Percentiles rank a stretch among this genome's conserved stretches.
Evolutionary conservation across 2,329 filamentous ascomycete species (phyloP).

Genomic region (Knoxdaviesia capensis): DNA sequence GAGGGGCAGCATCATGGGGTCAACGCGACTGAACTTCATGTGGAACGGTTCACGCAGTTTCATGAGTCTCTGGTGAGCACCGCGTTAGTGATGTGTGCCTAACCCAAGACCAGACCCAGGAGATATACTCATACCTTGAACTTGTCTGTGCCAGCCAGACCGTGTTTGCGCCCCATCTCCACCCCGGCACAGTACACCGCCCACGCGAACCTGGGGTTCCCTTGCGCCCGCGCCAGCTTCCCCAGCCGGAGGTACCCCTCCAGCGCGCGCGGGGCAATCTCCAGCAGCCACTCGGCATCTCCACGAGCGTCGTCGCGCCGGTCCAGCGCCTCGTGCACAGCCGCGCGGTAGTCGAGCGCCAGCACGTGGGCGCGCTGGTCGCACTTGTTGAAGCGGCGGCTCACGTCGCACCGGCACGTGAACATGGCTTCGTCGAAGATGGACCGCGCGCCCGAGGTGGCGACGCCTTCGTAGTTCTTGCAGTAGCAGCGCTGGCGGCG

Average conservation of each 20-base stretch:
- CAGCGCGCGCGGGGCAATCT: constrained; percentile 18
- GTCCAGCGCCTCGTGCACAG: constrained; percentile 17
- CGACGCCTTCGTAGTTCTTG: constrained; percentile 18
- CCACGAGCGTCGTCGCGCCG: constrained; percentile 16
- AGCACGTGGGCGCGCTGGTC: constrained; percentile 16
- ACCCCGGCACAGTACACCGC: constrained; percentile 18
- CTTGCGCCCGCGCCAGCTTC: constrained; percentile 17
- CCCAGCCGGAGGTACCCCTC: constrained; percentile 23
- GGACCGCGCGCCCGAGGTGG: constrained; percentile 3
- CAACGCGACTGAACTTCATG: not conserved
- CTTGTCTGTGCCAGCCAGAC: constrained; percentile 11
- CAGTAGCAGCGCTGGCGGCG: constrained; percentile 17
- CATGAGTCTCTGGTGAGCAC: constrained; percentile 4
- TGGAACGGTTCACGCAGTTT: constrained; percentile 1
- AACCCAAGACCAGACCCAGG: not conserved
- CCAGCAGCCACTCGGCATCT: constrained; percentile 22
- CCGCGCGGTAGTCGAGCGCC: constrained; percentile 20
- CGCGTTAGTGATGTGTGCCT: not conserved
- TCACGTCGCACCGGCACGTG: constrained; percentile 16
- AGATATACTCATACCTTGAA: constrained; percentile 11
- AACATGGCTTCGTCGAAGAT: constrained; percentile 22
- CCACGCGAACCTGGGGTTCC: constrained; percentile 18
- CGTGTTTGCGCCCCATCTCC: constrained; percentile 11
- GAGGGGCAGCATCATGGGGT: constrained; percentile 2
- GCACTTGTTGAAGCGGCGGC: constrained; percentile 18